Base-by-base conservation (phyloP, 805 yeast genomes). In the Ogataea pilisensis region DNA sequence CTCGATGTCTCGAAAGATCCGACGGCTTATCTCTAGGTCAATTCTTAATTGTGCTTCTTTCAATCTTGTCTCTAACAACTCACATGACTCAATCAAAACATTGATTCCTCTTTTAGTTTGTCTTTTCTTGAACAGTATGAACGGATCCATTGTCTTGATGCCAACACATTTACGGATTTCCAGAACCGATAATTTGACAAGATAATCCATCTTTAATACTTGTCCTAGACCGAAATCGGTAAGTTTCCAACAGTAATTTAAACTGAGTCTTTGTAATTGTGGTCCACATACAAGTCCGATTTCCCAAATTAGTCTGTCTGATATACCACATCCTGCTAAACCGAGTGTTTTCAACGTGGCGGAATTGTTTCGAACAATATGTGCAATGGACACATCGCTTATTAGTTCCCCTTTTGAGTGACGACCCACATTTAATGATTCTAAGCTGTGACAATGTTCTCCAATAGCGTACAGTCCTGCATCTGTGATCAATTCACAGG, bases 251-350 rank as follows among this genome's bases (percentile, higher is more conserved):
- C 97, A 89, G 52, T 80, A 78, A 60, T 89, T 89, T 38, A 89
- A 58, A 7, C 95, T 83, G 17, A 89, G 65, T 38, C 96, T 68
- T 50, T 77, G 78, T 3, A 90, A 53, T 5, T 65, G 53, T 1
- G 57, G 52, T 5, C 64, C 65, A 21, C 77, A 64, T 38, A 68
- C 58, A 14, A 73, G 60, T 0, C 89, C 88, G 26, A 90, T 63
- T 53, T 84, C 90, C 95, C 95, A 87, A 13, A 90, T 66, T 4
- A 85, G 71, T 32, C 78, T 70, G 64, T 90, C 96, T 7, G 85
- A 77, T 16, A 90, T 73, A 33, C 75, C 69, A 60, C 96, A 87
- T 6, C 98, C 98, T 0, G 97, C 96, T 17, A 88, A 65, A 0
- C 97, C 97, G 33, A 90, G 66, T 0, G 96, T 88, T 34, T 71